Evolutionary conservation across 345 rosid species (phyloP).

Genomic region (Linum trigynum): DNA sequence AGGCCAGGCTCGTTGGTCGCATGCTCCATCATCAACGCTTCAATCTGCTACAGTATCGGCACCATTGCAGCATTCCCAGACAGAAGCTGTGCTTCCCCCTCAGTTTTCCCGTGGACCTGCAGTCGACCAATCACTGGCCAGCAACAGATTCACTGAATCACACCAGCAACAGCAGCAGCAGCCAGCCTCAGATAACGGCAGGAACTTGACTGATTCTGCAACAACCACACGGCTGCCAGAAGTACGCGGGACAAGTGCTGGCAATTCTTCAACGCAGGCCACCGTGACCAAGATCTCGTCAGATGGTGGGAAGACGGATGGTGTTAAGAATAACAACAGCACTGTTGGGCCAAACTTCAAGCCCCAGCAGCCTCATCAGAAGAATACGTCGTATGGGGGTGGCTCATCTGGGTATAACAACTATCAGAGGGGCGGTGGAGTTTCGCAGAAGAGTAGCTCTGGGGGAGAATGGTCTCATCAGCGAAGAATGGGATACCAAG

Average conservation of each 20-base stretch:
- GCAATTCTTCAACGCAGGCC: constrained; percentile 23
- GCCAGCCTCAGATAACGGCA: constrained; percentile 28
- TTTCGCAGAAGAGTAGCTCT: constrained; percentile 34
- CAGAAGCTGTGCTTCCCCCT: constrained; percentile 39
- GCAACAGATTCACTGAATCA: constrained; percentile 44
- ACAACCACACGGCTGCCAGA: constrained; percentile 38
- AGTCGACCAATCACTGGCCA: constrained; percentile 37
- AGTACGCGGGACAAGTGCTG: constrained; percentile 38
- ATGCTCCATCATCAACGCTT: constrained; percentile 48
- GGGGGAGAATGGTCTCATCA: constrained; percentile 47
- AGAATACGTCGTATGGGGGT: constrained; percentile 30
- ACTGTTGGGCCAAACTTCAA: constrained; percentile 26
- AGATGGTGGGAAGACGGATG: constrained; percentile 22
- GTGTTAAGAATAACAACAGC: constrained; percentile 20
- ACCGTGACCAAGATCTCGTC: constrained; percentile 31
- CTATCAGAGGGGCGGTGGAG: constrained; percentile 36
- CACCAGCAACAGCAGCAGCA: constrained; percentile 10
- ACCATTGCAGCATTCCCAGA: constrained; percentile 46
- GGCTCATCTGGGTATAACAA: constrained; percentile 31
- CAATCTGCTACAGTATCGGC: constrained; percentile 39
- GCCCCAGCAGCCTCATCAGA: constrained; percentile 42
- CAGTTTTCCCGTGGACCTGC: constrained; percentile 47
- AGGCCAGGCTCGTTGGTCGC: constrained; percentile 74
- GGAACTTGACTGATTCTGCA: constrained; percentile 17
- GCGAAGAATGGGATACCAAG: constrained; percentile 52